Percentiles rank a stretch among this genome's conserved stretches.
These are phyloP conservation scores for Coemansia sp. DNA, from an alignment of 192 early-diverging fungal species.

Conservation along the genomic window DNA sequence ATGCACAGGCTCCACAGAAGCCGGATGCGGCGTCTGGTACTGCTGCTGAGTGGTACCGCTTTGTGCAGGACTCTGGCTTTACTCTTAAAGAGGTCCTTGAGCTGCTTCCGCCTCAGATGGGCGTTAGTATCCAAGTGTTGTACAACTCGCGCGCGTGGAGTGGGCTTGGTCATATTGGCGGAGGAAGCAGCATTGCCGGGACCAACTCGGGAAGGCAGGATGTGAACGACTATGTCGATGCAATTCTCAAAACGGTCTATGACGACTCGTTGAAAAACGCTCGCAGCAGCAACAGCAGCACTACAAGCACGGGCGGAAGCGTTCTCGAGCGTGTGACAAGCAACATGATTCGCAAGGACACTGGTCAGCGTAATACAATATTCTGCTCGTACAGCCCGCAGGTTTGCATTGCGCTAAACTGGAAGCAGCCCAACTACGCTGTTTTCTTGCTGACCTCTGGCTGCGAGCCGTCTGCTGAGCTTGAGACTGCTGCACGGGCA, in stretches of 20 bases:
- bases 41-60: conserved; percentile 36
- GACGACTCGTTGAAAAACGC: conserved; percentile 56
- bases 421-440: conserved; percentile 98
- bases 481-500: conserved; percentile 45
- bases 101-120: conserved; percentile 64
- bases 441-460: conserved; percentile 92
- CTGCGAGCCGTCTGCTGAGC: conserved; percentile 45
- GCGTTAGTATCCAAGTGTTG: conserved; percentile 83
- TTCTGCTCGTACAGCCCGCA: conserved; percentile 90
- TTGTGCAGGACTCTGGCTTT: conserved; percentile 32
- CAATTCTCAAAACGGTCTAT: conserved; percentile 83
- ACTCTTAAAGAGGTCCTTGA: conserved; percentile 47
- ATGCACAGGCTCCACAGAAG: conserved; percentile 2
- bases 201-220: conserved; percentile 49
- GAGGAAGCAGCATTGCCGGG: conserved; percentile 36
- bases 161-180: conserved; percentile 18
- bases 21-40: conserved; percentile 20
- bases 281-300: conserved; percentile 7
- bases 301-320: neutral
- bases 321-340: conserved; percentile 12
- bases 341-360: conserved; percentile 15
- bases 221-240: conserved; percentile 85
- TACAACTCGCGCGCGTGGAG: conserved; percentile 76
- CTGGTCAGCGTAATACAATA: conserved; percentile 61
- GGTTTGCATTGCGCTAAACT: conserved; percentile 91